Conservation (phyloP, 2,329 filamentous ascomycete genomes). For the Alternaria triticina region DNA sequence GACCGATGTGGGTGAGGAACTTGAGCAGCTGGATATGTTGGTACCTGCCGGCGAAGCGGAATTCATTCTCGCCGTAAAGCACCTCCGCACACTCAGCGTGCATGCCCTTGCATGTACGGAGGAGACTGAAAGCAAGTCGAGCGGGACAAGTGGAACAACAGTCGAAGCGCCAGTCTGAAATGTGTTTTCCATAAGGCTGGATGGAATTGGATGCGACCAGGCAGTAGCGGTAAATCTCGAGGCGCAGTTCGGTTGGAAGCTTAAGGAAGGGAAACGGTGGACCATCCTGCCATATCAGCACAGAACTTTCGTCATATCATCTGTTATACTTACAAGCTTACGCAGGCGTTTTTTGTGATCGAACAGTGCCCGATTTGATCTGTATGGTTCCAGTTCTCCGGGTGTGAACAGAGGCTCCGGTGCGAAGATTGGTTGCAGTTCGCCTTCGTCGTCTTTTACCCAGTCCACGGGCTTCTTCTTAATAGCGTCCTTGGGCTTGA, state of each 20-base stretch:
- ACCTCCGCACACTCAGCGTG: background rate
- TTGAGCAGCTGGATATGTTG: too few species aligned
- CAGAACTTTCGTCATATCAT: accelerated
- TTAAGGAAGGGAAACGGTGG: background rate
- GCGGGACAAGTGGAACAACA: too few species aligned
- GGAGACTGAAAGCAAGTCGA: background rate
- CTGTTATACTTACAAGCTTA: background rate
- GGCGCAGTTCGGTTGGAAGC: background rate
- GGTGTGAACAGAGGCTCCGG: background rate
- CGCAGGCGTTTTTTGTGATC: background rate
- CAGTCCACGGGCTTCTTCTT: background rate
- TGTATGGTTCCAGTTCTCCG: background rate
- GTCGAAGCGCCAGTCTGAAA: too few species aligned
- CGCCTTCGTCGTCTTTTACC: background rate
- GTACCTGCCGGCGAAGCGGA: background rate
- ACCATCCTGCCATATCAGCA: background rate
- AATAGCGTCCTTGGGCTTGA: background rate
- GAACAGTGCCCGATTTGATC: background rate
- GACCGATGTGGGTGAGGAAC: too few species aligned
- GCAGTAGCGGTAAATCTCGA: background rate
- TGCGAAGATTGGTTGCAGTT: background rate
- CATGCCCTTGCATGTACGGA: background rate
- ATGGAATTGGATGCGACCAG: too few species aligned
- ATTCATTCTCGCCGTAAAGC: background rate
- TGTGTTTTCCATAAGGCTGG: too few species aligned